Evolutionary conservation across 176 grass and related monocot species (phyloP), one percentile per base, ranked within the genome.

Genomic region (Guadua angustifolia): DNA sequence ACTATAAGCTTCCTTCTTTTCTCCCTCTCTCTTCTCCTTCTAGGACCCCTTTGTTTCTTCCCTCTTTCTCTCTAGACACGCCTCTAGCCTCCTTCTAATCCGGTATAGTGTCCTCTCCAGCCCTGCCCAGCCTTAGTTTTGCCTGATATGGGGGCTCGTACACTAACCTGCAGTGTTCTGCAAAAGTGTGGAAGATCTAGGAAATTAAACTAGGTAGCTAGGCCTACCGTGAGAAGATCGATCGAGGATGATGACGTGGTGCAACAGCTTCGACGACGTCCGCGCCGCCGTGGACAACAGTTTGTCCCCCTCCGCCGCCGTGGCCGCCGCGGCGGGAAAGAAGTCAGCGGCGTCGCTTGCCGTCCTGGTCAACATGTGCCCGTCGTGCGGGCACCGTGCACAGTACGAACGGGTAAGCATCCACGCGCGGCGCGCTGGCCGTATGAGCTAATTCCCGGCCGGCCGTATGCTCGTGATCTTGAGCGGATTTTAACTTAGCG

Each of bases 321-420:
- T 57, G 17, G 74, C 65, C 55, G 75, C 65, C 55, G 75, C 87
- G 35, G 60, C 69, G 59, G 77, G 84, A 50, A 91, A 87, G 89
- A 89, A 87, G 82, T 63, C 72, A 45, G 77, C 86, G 14, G 72
- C 86, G 51, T 81, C 87, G 74, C 81, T 87, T 26, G 89, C 79
- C 53, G 88, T 67, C 75, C 83, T 87, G 19, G 84, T 94, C 84
- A 92, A 89, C 77, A 89, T 75, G 50, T 94, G 92, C 79, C 92
- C 92, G 18, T 88, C 92, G 0, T 94, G 92, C 67, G 92, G 89
- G 19, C 89, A 94, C 59, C 89, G 79, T 38, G 85, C 88, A 44
- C 92, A 83, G 11, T 94, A 81, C 62, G 81, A 89, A 63, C 80
- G 87, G 80, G 86, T 82, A 50, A n/a, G 13, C 15, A 75, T 8